Conservation (phyloP, 2,329 filamentous ascomycete genomes). For the Epichloe aotearoae region DNA sequence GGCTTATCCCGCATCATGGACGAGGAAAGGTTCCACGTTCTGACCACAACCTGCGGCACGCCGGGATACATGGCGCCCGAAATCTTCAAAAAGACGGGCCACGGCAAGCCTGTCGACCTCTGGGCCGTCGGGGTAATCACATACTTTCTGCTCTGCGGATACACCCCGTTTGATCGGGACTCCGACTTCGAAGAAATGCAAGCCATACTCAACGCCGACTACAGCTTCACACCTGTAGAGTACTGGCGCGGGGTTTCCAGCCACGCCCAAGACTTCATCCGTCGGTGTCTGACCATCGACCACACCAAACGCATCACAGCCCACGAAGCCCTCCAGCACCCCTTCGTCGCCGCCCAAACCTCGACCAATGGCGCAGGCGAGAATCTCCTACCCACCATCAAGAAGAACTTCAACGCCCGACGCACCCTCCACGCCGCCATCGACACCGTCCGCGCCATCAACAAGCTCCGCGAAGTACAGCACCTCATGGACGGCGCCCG, state of each 20-base stretch:
- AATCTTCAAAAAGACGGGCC: constrained; percentile 98
- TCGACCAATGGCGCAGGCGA: constrained; percentile 35
- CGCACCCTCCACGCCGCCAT: constrained; percentile 57
- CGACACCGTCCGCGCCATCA: constrained; percentile 57
- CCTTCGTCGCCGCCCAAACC: constrained; percentile 46
- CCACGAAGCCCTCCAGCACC: constrained; percentile 59
- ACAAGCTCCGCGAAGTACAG: constrained; percentile 54
- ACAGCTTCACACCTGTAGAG: constrained; percentile 84
- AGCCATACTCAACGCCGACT: constrained; percentile 92
- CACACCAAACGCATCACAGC: constrained; percentile 79
- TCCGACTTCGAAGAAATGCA: constrained; percentile 99
- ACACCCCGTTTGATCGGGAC: constrained; percentile 95
- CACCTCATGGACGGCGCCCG: constrained; percentile 42
- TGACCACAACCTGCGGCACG: constrained; percentile 95
- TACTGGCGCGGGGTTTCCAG: constrained; percentile 93
- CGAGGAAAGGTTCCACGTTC: constrained; percentile 92
- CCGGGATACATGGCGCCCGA: constrained; percentile 99
- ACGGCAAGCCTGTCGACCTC: constrained; percentile 94
- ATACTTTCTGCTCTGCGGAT: constrained; percentile 94
- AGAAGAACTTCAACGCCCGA: constrained; percentile 63
- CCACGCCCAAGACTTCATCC: constrained; percentile 82
- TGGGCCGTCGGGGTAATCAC: constrained; percentile 99
- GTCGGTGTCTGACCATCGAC: constrained; percentile 81
- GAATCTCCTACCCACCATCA: constrained; percentile 54
- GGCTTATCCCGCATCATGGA: constrained; percentile 96